Base-by-base conservation (phyloP, 2,329 filamentous ascomycete species). In the Aureobasidium sp. region DNA sequence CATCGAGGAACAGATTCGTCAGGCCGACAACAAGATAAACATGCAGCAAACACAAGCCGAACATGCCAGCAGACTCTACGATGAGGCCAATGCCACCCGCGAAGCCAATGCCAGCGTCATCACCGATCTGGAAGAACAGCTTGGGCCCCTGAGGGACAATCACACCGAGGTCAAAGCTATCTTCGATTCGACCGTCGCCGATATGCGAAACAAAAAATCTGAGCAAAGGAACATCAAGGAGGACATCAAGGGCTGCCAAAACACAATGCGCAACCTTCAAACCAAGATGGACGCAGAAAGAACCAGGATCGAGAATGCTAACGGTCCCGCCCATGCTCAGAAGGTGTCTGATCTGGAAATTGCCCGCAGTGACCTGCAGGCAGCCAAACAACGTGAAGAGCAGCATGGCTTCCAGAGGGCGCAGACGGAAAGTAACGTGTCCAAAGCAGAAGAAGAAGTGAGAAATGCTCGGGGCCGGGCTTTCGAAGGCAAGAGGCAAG, bases 241-340 rank as follows among this genome's bases (percentile, higher is more conserved):
- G 14, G 77, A 77, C 41, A 68, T 90, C 7, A 81, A 77, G 55
- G 69, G 68, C 12, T 77, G 78, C 30, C 71, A 78, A 24, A 60
- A 61, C 12, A 64, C 67, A 12, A 73, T 79, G 19, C 55, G 63
- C 17, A 68, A 70, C 2, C 67, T 70, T 8, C 62, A 74, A 51
- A 57, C 64, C 24, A 71, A 78, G 12, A 78, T 83, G 25, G 57
- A 64, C 2, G 72, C 75, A 3, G 84, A 88, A 64, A 73, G 79
- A 59, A 66, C 71, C 42, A 81, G 84, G 3, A 75, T 95, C 34
- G 66, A 66, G 14, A 68, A 67, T 49, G 78, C 81, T 2, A 84
- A 86, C 60, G 88, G 89, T 32, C 86, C 85, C 22, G 80, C 79
- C 21, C 81, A 86, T 62, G 74, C 79, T 7, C 73, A 77, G 57